Base-by-base conservation (phyloP, 148 eudicot species). In the Dianthus caryophyllus region DNA sequence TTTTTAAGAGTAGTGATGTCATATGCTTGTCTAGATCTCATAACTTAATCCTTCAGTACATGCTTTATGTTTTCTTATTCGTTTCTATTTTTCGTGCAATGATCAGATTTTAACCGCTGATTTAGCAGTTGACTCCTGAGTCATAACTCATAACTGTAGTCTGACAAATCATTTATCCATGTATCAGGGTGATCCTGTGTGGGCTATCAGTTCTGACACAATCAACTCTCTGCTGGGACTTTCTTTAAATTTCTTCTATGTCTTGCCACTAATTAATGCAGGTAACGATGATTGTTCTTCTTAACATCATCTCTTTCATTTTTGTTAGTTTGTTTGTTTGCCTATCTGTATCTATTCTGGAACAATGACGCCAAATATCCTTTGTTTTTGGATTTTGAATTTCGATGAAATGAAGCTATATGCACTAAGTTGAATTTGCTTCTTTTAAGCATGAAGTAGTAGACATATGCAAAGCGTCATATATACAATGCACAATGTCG, bases 161-260 rank as follows among this genome's bases (percentile, higher is more conserved):
- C 51, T 61, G 60, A 46, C 46, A 17, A 18, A 17, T 39, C 14
- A 31, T 41, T 24, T 70, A 21, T 51, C 38, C 29, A 44, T 51
- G n/a, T 65, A 68, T 77, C 85, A 89, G 98, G 98, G 96, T 22
- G 98, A 93, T 84, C 96, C 95, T 62, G 95, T 89, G 18, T 93
- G 98, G 98, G 95, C 98, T 44, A 93, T 93, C 77, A 87, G 91
- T 82, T 72, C 91, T 64, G 98, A 93, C 41, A 89, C 96, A 2
- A 67, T 93, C 71, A 76, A 69, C 66, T 84, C 91, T 75, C 87
- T 93, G 25, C 77, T 89, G 27, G 95, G 87, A 38, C 96, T 93
- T 69, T 93, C 96, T 67, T 84, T 92, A 31, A 93, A 93, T 77
- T 93, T 93, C 85, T 93, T 87, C 88, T 93, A 84, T 60, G 70